Percentiles rank a stretch among this genome's conserved stretches.
phyloP scores from a whole-genome alignment of 305 asterid species.

The Fraxinus nigra region DNA sequence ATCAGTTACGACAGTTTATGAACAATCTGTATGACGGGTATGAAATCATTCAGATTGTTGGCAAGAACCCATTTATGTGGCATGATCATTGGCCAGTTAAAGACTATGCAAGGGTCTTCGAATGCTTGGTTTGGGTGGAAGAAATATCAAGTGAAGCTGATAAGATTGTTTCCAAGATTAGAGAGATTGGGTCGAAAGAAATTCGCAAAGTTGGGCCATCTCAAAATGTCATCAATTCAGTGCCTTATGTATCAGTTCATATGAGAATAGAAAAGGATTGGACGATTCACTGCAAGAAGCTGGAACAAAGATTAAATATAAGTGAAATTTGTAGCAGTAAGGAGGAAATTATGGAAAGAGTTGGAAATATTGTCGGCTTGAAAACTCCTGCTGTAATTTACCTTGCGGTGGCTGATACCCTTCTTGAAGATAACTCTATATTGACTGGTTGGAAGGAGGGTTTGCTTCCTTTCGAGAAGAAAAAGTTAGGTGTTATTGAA shows the following conservation, averaged over 20 bases:
- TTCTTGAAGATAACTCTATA: conserved; percentile 68
- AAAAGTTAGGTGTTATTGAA: conserved; percentile 57
- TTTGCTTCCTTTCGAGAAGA: conserved; percentile 69
- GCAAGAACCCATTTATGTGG: conserved; percentile 95
- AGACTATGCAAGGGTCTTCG: conserved; percentile 74
- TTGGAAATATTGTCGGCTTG: conserved; percentile 56
- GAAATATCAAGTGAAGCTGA: conserved; percentile 70
- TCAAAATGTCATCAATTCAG: neutral
- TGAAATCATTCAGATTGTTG: conserved; percentile 54
- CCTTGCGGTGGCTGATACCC: conserved; percentile 86
- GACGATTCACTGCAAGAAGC: conserved; percentile 90
- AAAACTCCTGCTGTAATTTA: conserved; percentile 50
- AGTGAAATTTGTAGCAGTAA: conserved; percentile 77
- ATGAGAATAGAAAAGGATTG: conserved; percentile 95
- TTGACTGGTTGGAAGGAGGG: conserved; percentile 69
- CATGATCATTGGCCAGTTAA: conserved; percentile 87
- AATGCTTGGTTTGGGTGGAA: conserved; percentile 69
- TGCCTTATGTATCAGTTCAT: conserved; percentile 79
- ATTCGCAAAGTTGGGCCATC: conserved; percentile 14
- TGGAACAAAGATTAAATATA: conserved; percentile 62
- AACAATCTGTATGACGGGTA: conserved; percentile 34
- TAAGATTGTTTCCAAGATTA: conserved; percentile 64
- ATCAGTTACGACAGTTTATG: conserved; percentile 49
- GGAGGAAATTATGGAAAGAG: conserved; percentile 64
- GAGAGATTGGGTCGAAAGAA: conserved; percentile 47